Conservation (phyloP, 257 asterid genomes). For the Ilex aquifolium region DNA sequence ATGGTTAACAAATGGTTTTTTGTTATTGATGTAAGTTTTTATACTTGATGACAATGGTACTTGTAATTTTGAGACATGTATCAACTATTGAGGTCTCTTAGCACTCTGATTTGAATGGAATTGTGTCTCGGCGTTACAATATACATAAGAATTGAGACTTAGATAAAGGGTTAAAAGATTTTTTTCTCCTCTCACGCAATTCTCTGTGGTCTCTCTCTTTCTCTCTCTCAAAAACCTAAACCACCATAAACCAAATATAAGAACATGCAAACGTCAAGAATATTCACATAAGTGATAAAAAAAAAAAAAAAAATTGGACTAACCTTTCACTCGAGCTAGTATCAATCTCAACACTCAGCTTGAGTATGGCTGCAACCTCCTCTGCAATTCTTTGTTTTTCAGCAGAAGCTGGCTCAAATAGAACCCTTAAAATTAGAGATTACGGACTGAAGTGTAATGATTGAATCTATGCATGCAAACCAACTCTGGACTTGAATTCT, state of each 20-base stretch:
- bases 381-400: conserved; percentile 82
- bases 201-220: too few species aligned
- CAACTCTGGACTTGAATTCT: conserved; percentile 5
- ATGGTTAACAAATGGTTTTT: too few species aligned
- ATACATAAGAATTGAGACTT: too few species aligned
- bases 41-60: too few species aligned
- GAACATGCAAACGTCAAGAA: background rate
- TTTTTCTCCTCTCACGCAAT: too few species aligned
- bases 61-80: too few species aligned
- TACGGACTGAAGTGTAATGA: background rate
- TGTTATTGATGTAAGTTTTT: too few species aligned
- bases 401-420: conserved; percentile 57
- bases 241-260: background rate
- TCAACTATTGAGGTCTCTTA: too few species aligned
- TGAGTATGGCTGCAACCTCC: conserved; percentile 87
- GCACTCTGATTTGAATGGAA: too few species aligned
- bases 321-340: conserved; percentile 78
- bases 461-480: background rate
- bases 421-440: background rate
- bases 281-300: background rate
- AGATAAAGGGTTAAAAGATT: too few species aligned
- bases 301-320: conserved; percentile 9
- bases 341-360: conserved; percentile 73
- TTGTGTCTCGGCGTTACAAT: too few species aligned
- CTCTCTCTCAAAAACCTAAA: too few species aligned